phyloP scores from a whole-genome alignment of 306 rosid genomes.

The Castanopsis chinensis region DNA sequence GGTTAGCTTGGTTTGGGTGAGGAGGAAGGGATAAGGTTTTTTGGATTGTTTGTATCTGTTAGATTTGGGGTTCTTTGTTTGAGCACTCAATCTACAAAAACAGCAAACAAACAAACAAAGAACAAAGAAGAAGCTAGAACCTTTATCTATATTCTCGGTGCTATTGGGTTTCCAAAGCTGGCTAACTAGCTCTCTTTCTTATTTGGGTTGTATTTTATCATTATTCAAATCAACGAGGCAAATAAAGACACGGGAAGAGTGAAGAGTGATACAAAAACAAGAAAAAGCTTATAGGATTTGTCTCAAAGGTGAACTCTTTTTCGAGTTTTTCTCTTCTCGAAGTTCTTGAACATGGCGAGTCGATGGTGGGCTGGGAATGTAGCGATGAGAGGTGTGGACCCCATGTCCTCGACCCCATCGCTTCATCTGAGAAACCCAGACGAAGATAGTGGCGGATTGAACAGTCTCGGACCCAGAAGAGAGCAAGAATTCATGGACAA shows the following conservation, averaged over 20 bases:
- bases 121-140: neutral
- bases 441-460: conserved; percentile 22
- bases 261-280: neutral
- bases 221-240: neutral
- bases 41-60: conserved; percentile 28
- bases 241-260: neutral
- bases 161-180: neutral
- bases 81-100: conserved; percentile 26
- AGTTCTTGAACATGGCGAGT: conserved; percentile 49
- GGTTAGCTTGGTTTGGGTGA: neutral
- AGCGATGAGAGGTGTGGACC: conserved; percentile 49
- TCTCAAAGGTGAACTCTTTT: neutral
- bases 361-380: conserved; percentile 85
- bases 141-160: conserved; percentile 11
- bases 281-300: neutral
- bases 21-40: conserved; percentile 32
- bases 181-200: neutral
- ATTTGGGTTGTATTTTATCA: conserved; percentile 9
- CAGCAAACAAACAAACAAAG: conserved; percentile 2
- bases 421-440: conserved; percentile 51
- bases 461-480: conserved; percentile 21
- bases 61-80: conserved; percentile 14
- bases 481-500: conserved; percentile 48
- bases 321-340: neutral
- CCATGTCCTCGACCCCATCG: conserved; percentile 50